Base-by-base conservation (phyloP, 179 eudicot species). In the Camellia oleifera region DNA sequence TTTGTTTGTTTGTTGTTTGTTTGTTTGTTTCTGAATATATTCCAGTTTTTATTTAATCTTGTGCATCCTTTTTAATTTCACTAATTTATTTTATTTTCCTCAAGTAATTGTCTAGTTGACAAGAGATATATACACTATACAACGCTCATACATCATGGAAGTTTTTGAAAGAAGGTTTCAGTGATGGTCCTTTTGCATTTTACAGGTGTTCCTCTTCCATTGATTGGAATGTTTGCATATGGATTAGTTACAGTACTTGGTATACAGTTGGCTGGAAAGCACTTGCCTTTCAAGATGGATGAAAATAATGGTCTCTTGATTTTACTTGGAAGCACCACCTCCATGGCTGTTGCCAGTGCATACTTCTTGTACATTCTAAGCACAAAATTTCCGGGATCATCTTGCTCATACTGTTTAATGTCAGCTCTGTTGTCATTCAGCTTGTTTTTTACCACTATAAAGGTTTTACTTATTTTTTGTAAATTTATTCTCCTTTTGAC, bases 341-440 rank as follows among this genome's bases (percentile, higher is more conserved):
- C 99, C 74, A 92, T 96, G 99, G 98, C 98, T 76, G 84, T 88
- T 76, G 97, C 99, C 44, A 96, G 99, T 84, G 84, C 92, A 77
- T 96, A 90, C 87, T 94, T 96, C 82, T 84, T 96, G 81, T 96
- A 94, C 87, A 86, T 86, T 66, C 85, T 96, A 52, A 90, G 87
- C 83, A 88, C 93, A 72, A 86, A 87, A 83, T 92, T 96, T 82
- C 85, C 81, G 56, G 99, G 97, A 81, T 89, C 89, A 85, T 87
- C 92, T 26, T 96, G 99, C 84, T 77, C 87, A 54, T 96, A 96
- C 84, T 96, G 99, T 78, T 86, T 91, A 83, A 82, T 86, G 45
- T 96, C 99, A 12, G 95, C 92, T 64, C 70, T 84, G 15, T 87
- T 96, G 56, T 94, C 99, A 7, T 87, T 92, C 88, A 87, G 90